Percentiles rank a stretch among this genome's conserved stretches.
These are phyloP conservation scores for Penicillium sp. DNA, from an alignment of 2,329 filamentous ascomycete species.

Conservation along the genomic window DNA sequence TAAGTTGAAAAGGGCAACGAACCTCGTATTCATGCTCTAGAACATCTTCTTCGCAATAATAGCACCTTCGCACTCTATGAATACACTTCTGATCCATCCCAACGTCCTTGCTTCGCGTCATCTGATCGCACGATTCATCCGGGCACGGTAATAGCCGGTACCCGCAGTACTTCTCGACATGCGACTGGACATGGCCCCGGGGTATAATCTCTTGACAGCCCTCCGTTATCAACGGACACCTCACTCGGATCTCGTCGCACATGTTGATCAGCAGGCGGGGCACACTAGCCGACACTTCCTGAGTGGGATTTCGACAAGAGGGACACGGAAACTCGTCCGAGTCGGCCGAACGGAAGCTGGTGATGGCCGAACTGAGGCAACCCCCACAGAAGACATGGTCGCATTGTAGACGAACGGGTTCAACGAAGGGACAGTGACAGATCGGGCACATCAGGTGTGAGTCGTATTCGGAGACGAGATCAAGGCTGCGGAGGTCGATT, in stretches of 20 bases:
- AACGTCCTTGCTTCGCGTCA: constrained; percentile 57
- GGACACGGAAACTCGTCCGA: constrained; percentile 52
- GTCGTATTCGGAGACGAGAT: constrained; percentile 58
- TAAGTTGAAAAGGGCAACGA: constrained; percentile 10
- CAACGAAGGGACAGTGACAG: constrained; percentile 62
- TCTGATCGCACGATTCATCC: constrained; percentile 50
- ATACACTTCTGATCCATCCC: constrained; percentile 51
- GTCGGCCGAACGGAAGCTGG: constrained; percentile 31
- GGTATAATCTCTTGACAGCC: constrained; percentile 57
- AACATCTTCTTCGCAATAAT: constrained; percentile 54
- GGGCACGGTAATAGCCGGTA: constrained; percentile 57
- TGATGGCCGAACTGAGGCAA: constrained; percentile 55
- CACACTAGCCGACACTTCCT: constrained; percentile 43
- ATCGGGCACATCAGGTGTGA: constrained; percentile 64
- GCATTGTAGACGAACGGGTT: constrained; percentile 59
- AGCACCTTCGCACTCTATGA: constrained; percentile 54
- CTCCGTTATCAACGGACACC: constrained; percentile 56
- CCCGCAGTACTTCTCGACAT: constrained; percentile 61
- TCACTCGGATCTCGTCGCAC: constrained; percentile 61
- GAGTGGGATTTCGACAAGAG: constrained; percentile 54
- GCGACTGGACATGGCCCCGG: constrained; percentile 58
- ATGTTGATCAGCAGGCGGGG: constrained; percentile 60
- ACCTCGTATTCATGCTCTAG: constrained; percentile 57
- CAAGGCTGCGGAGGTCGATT: constrained; percentile 58
- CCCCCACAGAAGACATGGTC: constrained; percentile 64